Percentiles rank a stretch among this genome's conserved stretches.
Conservation (phyloP, 2,329 filamentous ascomycete species). For the Trichoderma semiorbis region DNA sequence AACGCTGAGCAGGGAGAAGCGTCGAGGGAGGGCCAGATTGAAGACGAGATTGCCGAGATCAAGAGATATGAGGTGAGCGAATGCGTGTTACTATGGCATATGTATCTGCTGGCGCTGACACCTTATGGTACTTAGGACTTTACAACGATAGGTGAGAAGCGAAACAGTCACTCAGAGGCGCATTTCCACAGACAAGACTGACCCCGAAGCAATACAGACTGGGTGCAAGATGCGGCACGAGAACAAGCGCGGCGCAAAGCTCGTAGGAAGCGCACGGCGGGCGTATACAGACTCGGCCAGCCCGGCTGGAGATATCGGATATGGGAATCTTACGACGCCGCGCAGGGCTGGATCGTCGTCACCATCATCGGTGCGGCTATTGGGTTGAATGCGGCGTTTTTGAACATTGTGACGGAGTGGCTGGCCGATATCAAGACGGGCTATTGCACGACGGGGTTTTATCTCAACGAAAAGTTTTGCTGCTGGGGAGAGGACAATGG, state of each 20-base stretch:
- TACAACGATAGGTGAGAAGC: constrained; percentile 72
- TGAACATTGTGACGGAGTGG: constrained; percentile 98
- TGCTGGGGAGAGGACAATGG: constrained; percentile 93
- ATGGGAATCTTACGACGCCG: constrained; percentile 87
- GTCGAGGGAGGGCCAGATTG: constrained; percentile 66
- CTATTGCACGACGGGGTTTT: constrained; percentile 94
- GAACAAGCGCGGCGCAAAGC: constrained; percentile 81
- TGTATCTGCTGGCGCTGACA: constrained; percentile 18
- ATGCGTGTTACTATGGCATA: neutral
- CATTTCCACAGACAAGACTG: constrained; percentile 29
- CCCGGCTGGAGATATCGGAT: constrained; percentile 76
- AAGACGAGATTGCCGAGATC: constrained; percentile 95
- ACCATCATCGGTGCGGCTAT: constrained; percentile 91
- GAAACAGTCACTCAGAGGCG: neutral
- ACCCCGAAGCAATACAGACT: constrained; percentile 54
- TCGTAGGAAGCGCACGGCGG: constrained; percentile 66
- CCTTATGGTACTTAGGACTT: constrained; percentile 60
- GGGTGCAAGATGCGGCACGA: constrained; percentile 94
- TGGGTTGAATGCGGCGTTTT: constrained; percentile 83
- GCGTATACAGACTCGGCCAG: constrained; percentile 67
- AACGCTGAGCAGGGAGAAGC: constrained; percentile 60
- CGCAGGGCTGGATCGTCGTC: constrained; percentile 96
- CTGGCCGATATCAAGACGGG: constrained; percentile 91
- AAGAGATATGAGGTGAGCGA: constrained; percentile 80
- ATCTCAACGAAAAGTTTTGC: constrained; percentile 95